A percentile compares a stretch with the other conserved stretches of the same genome.
Conservation (phyloP, 345 rosid genomes). For the Heritiera fomes region DNA sequence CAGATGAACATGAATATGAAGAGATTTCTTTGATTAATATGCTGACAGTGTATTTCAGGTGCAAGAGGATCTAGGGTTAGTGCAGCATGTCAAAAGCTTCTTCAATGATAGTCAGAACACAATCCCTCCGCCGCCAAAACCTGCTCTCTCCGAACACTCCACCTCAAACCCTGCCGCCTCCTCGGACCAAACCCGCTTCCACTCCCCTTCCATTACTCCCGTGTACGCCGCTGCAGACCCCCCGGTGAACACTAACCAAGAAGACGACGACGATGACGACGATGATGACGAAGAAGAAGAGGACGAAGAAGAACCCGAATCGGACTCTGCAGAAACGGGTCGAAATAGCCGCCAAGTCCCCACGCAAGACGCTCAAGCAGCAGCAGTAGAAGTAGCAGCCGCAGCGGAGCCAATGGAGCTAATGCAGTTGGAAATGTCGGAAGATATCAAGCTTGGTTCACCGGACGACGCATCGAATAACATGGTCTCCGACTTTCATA, state of each 20-base stretch:
- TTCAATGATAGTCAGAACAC: constrained; percentile 46
- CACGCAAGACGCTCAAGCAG: constrained; percentile 5
- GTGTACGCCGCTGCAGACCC: constrained; percentile 31
- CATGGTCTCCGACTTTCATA: constrained; percentile 49
- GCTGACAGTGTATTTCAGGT: constrained; percentile 33
- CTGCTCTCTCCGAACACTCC: constrained; percentile 81
- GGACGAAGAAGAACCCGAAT: constrained; percentile 28
- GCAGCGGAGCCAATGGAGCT: constrained; percentile 61
- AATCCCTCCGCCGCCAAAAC: constrained; percentile 58
- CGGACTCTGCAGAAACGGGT: constrained; percentile 45
- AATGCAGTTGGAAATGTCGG: constrained; percentile 76
- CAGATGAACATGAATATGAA: background rate
- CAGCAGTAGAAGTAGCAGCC: constrained; percentile 12
- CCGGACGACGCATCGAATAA: constrained; percentile 70
- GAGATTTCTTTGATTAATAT: background rate
- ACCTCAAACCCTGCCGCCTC: constrained; percentile 67
- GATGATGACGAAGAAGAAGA: constrained; percentile 39
- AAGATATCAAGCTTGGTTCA: constrained; percentile 68
- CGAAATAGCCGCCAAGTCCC: constrained; percentile 24
- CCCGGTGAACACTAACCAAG: constrained; percentile 26
- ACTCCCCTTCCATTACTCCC: constrained; percentile 21
- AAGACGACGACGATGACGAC: constrained; percentile 30
- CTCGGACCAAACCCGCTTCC: constrained; percentile 40
- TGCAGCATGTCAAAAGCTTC: constrained; percentile 53
- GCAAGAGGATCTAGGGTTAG: constrained; percentile 52